Evolutionary conservation across 1,284 basidiomycete genomes (phyloP).

Genomic region (Apiotrichum domesticum): DNA sequence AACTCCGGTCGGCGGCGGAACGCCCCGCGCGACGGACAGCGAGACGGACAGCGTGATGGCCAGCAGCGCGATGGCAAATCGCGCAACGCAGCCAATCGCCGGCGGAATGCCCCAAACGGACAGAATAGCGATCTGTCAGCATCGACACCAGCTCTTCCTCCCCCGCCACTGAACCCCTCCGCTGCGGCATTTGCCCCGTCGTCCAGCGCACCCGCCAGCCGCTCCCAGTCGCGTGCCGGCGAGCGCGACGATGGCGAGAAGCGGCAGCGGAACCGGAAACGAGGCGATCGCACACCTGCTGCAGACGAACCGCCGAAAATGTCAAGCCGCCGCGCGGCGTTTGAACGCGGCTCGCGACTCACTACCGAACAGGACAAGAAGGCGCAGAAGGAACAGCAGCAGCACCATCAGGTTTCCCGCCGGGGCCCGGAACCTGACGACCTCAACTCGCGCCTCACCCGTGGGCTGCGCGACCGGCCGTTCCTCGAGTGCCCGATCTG

Average conservation of each 20-base stretch:
- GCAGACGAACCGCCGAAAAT: slow-evolving; percentile 1
- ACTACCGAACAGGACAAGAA: slow-evolving; percentile 8
- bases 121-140: neutral
- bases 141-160: neutral
- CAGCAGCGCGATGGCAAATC: too few relatives aligned
- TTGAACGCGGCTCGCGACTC: slow-evolving; percentile 25
- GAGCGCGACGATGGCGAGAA: slow-evolving; percentile 3
- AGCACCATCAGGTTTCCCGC: neutral
- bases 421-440: slow-evolving; percentile 37
- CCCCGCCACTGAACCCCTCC: slow-evolving; percentile 10
- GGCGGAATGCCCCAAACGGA: neutral
- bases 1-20: neutral
- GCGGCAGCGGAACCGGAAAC: neutral
- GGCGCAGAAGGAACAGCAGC: slow-evolving; percentile 18
- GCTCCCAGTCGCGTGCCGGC: neutral
- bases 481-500: slow-evolving; percentile 47
- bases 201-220: neutral
- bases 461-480: slow-evolving; percentile 36
- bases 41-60: too few relatives aligned
- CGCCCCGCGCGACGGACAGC: neutral
- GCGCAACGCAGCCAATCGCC: neutral
- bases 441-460: slow-evolving; percentile 37
- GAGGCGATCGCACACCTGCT: neutral
- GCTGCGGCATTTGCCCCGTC: slow-evolving; percentile 3
- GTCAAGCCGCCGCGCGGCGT: slow-evolving; percentile 31